phyloP scores from a whole-genome alignment of 1,139 yeast genomes.

The Saccharomycopsis crataegensis region DNA sequence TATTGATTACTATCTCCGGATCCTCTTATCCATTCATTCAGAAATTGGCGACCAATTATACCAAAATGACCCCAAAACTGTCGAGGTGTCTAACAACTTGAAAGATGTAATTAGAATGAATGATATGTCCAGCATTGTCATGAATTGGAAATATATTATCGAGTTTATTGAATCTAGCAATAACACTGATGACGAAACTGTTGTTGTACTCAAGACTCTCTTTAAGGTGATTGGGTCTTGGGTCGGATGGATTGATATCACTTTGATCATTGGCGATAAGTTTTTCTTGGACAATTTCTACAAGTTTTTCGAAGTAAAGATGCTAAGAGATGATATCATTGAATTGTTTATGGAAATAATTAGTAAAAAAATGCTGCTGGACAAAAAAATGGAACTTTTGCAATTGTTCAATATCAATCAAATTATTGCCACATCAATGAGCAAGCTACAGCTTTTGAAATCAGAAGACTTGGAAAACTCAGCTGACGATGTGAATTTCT shows the following conservation, averaged over 20 bases:
- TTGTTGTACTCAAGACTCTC: constrained; percentile 50
- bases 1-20: constrained; percentile 70
- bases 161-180: constrained; percentile 21
- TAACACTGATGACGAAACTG: constrained; percentile 28
- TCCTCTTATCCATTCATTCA: constrained; percentile 68
- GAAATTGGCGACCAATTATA: constrained; percentile 93
- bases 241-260: constrained; percentile 93
- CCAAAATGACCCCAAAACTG: constrained; percentile 48
- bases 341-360: constrained; percentile 73
- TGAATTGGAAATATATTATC: constrained; percentile 62
- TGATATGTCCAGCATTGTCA: constrained; percentile 64
- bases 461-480: not conserved
- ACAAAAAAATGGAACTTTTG: constrained; percentile 74
- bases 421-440: constrained; percentile 18
- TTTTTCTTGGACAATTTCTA: constrained; percentile 53
- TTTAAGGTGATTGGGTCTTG: constrained; percentile 72
- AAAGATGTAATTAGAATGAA: constrained; percentile 76
- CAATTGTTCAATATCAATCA: constrained; percentile 11
- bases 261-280: constrained; percentile 56
- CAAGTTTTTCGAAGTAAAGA: constrained; percentile 46
- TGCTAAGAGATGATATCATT: constrained; percentile 52
- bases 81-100: constrained; percentile 58
- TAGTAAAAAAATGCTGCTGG: constrained; percentile 85
- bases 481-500: constrained; percentile 28
- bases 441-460: constrained; percentile 22